Evolutionary conservation across 108 stramenopile genomes (phyloP).

Genomic region (Stephanodiscus minutulus): DNA sequence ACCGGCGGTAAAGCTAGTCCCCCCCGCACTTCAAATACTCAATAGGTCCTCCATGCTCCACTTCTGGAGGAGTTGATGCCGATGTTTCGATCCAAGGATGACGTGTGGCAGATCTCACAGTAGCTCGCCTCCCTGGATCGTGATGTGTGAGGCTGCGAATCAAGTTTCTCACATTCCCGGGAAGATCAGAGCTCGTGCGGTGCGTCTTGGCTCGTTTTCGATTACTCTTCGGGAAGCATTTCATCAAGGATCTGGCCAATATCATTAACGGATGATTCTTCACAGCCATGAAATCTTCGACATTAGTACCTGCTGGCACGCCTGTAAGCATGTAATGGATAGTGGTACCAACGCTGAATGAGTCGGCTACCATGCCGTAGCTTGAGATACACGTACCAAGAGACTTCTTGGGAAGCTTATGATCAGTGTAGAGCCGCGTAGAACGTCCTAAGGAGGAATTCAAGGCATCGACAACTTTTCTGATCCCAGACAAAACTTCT

Average conservation of each 20-base stretch:
- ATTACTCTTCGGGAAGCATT: neutral
- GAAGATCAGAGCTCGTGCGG: slow-evolving; percentile 31
- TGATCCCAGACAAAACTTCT: slow-evolving; percentile 53
- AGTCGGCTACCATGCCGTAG: slow-evolving; percentile 89
- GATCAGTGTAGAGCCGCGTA: slow-evolving; percentile 38
- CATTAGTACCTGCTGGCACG: slow-evolving; percentile 72
- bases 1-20: neutral
- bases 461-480: slow-evolving; percentile 4
- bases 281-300: slow-evolving; percentile 63
- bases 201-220: slow-evolving; percentile 32
- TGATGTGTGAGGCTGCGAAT: slow-evolving; percentile 34
- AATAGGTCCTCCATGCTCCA: slow-evolving; percentile 33
- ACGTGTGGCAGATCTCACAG: slow-evolving; percentile 24
- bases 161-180: slow-evolving; percentile 24
- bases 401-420: slow-evolving; percentile 32
- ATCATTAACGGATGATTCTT: slow-evolving; percentile 35
- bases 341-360: slow-evolving; percentile 83
- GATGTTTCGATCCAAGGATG: slow-evolving; percentile 22
- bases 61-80: neutral
- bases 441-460: slow-evolving; percentile 13
- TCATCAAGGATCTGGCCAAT: slow-evolving; percentile 30
- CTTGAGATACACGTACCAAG: slow-evolving; percentile 76
- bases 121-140: slow-evolving; percentile 26
- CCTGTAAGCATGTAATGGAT: slow-evolving; percentile 79
- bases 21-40: slow-evolving; percentile 17